phyloP scores from a whole-genome alignment of 805 yeast genomes.

The Tetrapisispora phaffii region DNA sequence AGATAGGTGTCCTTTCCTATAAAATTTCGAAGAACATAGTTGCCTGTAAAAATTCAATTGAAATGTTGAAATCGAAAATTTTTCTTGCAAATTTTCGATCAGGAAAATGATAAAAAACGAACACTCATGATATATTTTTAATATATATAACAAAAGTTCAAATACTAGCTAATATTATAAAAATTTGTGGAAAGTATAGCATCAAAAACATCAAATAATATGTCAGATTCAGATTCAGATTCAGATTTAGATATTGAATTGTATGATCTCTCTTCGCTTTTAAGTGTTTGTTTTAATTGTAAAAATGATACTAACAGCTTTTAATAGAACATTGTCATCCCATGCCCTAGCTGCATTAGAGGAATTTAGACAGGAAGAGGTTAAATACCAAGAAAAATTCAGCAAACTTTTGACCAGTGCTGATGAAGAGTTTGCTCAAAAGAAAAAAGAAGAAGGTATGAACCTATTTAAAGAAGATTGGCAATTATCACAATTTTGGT shows the following conservation, averaged over 20 bases:
- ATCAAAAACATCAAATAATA: neutral
- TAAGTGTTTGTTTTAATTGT: neutral
- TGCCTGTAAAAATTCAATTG: too few relatives aligned
- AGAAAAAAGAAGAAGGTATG: conserved; percentile 40
- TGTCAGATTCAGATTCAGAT: conserved; percentile 16
- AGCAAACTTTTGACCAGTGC: conserved; percentile 45
- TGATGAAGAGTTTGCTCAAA: conserved; percentile 36
- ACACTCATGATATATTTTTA: too few relatives aligned
- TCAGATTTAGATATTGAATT: conserved; percentile 15
- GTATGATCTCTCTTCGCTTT: conserved; percentile 8
- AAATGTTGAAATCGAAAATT: too few relatives aligned
- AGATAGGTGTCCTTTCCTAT: too few relatives aligned
- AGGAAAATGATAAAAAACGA: too few relatives aligned
- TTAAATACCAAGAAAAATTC: conserved; percentile 45
- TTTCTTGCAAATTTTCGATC: too few relatives aligned
- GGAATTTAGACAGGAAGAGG: conserved; percentile 60
- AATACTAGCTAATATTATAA: too few relatives aligned
- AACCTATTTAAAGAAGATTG: conserved; percentile 81
- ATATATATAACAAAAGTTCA: too few relatives aligned
- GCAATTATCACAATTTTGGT: conserved; percentile 93
- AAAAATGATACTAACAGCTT: neutral
- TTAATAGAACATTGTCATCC: conserved; percentile 31
- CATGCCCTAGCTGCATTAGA: conserved; percentile 45
- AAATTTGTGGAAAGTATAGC: neutral
- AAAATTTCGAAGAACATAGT: too few relatives aligned